Conservation (phyloP, 441 rosid species). For the Syzygium malaccense region DNA sequence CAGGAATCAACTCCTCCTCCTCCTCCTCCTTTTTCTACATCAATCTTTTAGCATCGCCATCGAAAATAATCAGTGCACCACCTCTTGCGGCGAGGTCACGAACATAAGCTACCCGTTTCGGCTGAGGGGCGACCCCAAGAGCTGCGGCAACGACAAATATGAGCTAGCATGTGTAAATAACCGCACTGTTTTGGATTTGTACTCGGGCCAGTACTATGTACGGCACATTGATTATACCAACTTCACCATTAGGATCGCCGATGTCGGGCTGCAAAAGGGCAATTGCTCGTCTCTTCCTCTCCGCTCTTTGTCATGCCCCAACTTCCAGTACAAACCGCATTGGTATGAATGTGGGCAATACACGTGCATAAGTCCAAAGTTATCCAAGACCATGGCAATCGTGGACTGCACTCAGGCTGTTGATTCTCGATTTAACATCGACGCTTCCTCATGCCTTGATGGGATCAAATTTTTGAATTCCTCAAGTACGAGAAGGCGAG, state of each 20-base stretch:
- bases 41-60: neutral
- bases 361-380: too few species aligned
- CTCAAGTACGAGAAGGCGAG: neutral
- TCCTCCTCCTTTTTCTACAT: neutral
- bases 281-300: slow-evolving; percentile 1
- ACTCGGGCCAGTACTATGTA: neutral
- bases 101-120: slow-evolving; percentile 11
- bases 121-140: neutral
- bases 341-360: too few species aligned
- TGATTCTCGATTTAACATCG: neutral
- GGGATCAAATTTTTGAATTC: neutral
- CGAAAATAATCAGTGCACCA: neutral
- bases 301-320: neutral
- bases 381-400: neutral
- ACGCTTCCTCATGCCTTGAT: neutral
- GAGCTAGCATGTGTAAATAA: neutral
- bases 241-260: neutral
- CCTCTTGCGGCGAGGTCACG: neutral
- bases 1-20: neutral
- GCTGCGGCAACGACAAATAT: neutral
- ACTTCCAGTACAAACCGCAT: too few species aligned
- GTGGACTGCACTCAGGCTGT: neutral
- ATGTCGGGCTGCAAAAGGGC: neutral
- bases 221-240: neutral
- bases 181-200: neutral